These are phyloP conservation scores for Sordariomycetes sp. DNA, from an alignment of 2,329 filamentous ascomycete species.

Conservation along the genomic window DNA sequence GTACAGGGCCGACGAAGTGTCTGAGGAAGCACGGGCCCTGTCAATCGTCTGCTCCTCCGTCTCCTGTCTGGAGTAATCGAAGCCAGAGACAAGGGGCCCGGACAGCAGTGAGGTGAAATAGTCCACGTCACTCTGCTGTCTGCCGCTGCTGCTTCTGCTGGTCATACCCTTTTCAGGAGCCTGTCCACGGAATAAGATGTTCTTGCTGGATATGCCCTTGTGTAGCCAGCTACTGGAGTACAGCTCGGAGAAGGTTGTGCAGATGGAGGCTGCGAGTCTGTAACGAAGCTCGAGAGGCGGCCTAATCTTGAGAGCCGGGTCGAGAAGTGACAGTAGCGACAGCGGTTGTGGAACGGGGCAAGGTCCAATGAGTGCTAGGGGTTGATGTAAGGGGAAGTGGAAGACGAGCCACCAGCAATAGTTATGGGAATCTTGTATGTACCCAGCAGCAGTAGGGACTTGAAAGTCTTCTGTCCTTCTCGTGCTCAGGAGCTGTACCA, in stretches of 20 bases:
- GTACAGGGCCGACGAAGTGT: background rate
- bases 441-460: background rate
- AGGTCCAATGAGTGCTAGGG: background rate
- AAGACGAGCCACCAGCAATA: background rate
- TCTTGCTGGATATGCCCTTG: background rate
- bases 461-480: background rate
- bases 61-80: background rate
- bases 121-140: background rate
- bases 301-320: background rate
- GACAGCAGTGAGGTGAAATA: background rate
- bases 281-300: background rate
- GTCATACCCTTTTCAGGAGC: background rate
- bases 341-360: background rate
- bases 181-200: slow-evolving; percentile 1
- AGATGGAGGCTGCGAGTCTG: background rate
- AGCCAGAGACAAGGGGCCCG: background rate
- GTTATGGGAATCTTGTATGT: background rate
- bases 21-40: background rate
- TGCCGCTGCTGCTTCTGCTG: background rate
- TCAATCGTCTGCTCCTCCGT: background rate
- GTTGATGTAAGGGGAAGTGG: background rate
- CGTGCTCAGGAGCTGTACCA: background rate
- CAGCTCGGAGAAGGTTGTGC: slow-evolving; percentile 1
- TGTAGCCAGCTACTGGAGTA: slow-evolving; percentile 1
- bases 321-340: background rate